Conservation (phyloP, 352 stramenopile genomes). For the Phytophthora aleatoria region DNA sequence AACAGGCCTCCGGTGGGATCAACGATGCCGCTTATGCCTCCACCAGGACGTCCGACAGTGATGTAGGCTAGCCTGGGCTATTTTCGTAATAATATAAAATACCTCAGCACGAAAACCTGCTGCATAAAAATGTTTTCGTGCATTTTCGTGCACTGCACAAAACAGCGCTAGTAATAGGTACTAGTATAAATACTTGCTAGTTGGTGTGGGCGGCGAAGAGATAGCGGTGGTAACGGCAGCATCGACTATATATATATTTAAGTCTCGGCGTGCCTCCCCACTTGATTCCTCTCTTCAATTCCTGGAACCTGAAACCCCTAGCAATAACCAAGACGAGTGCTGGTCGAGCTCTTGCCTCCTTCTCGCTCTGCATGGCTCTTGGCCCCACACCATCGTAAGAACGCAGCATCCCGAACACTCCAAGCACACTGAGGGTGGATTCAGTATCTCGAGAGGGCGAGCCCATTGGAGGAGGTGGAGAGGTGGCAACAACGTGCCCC, state of each 20-base stretch:
- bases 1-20: too few relatives aligned
- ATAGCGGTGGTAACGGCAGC: slow-evolving; percentile 21
- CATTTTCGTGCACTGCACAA: too few relatives aligned
- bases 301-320: slow-evolving; percentile 22
- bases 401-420: slow-evolving; percentile 8
- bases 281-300: slow-evolving; percentile 14
- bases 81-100: too few relatives aligned
- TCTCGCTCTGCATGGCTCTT: slow-evolving; percentile 26
- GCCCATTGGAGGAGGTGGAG: slow-evolving; percentile 8
- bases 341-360: background rate
- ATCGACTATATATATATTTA: slow-evolving; percentile 23
- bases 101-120: too few relatives aligned
- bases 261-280: slow-evolving; percentile 1
- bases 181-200: slow-evolving; percentile 17
- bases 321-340: slow-evolving; percentile 16
- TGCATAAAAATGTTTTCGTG: too few relatives aligned
- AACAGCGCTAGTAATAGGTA: too few relatives aligned
- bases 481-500: slow-evolving; percentile 1
- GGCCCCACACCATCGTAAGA: slow-evolving; percentile 12
- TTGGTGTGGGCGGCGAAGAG: background rate
- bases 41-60: too few relatives aligned
- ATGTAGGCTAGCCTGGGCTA: too few relatives aligned
- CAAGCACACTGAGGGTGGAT: slow-evolving; percentile 28
- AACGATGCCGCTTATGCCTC: too few relatives aligned
- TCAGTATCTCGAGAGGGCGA: slow-evolving; percentile 21